phyloP scores from a whole-genome alignment of 2,329 filamentous ascomycete genomes.

The Paecilomyces fulvus region DNA sequence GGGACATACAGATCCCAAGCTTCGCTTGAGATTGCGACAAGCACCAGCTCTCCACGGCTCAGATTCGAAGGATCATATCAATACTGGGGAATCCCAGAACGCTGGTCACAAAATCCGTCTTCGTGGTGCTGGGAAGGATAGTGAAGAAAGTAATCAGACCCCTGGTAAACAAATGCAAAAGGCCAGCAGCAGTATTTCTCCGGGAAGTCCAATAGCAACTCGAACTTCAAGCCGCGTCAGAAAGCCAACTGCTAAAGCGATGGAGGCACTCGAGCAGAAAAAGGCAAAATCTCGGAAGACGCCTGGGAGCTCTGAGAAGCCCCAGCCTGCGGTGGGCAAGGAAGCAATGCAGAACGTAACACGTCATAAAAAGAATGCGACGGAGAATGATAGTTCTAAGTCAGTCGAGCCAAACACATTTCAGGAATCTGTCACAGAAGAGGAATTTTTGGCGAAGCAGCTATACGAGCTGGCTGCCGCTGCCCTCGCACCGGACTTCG shows the following conservation, averaged over 20 bases:
- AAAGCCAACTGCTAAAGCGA: slow-evolving; percentile 21
- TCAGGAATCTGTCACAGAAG: slow-evolving; percentile 4
- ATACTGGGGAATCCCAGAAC: not conserved
- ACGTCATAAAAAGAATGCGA: no score
- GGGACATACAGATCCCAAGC: not conserved
- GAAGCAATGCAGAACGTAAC: not conserved
- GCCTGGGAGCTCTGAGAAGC: slow-evolving; percentile 2
- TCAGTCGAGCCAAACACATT: not conserved
- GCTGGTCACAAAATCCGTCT: not conserved
- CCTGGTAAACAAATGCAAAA: not conserved
- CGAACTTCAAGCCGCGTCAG: slow-evolving; percentile 20
- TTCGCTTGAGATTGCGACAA: not conserved
- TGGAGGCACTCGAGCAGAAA: slow-evolving; percentile 16
- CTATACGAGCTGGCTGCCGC: slow-evolving; percentile 12
- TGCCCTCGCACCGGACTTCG: slow-evolving; percentile 12
- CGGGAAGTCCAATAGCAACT: slow-evolving; percentile 9
- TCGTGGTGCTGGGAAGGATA: not conserved
- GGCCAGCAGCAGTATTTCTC: slow-evolving; percentile 6
- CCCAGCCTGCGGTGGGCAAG: not conserved
- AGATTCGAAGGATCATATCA: not conserved
- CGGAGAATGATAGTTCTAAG: not conserved
- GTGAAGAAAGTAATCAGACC: not conserved
- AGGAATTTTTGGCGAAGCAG: slow-evolving; percentile 8
- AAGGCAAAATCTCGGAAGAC: slow-evolving; percentile 9
- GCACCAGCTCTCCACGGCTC: not conserved